Conservation (phyloP, 345 rosid genomes). For the Hibiscus tridactylites region DNA sequence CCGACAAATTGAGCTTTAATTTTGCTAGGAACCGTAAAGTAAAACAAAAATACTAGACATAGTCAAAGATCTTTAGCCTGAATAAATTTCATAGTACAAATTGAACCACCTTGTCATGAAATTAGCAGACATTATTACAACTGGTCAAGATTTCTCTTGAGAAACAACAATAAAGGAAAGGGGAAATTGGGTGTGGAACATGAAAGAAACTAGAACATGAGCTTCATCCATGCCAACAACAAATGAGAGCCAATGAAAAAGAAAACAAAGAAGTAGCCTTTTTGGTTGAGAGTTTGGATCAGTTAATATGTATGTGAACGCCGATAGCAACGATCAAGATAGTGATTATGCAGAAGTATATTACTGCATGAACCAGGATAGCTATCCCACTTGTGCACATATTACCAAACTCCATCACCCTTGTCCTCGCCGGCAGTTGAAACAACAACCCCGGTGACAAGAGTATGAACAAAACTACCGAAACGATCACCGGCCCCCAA, state of each 20-base stretch:
- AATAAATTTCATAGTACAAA: background rate
- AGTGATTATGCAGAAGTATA: slow-evolving; percentile 72
- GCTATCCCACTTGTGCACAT: slow-evolving; percentile 91
- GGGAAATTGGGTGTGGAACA: background rate
- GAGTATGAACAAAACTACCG: slow-evolving; percentile 66
- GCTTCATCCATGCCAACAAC: background rate
- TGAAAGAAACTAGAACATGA: background rate
- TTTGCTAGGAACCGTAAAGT: background rate
- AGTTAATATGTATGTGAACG: slow-evolving; percentile 43
- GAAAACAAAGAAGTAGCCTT: background rate
- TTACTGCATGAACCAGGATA: slow-evolving; percentile 71
- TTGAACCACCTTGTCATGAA: background rate
- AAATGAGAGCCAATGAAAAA: background rate
- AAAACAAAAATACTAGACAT: background rate
- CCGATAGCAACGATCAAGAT: slow-evolving; percentile 76
- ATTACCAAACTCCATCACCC: slow-evolving; percentile 90
- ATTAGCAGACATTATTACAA: background rate
- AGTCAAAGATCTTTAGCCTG: background rate
- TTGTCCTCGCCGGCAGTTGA: slow-evolving; percentile 67
- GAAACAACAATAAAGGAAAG: background rate
- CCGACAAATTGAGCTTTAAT: too few relatives aligned
- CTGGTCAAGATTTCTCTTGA: background rate
- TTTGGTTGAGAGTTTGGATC: slow-evolving; percentile 5
- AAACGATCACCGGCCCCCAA: slow-evolving; percentile 81
- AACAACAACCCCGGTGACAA: slow-evolving; percentile 89